Conservation (phyloP, 148 eudicot genomes). For the Rhododendron griersonianum region DNA sequence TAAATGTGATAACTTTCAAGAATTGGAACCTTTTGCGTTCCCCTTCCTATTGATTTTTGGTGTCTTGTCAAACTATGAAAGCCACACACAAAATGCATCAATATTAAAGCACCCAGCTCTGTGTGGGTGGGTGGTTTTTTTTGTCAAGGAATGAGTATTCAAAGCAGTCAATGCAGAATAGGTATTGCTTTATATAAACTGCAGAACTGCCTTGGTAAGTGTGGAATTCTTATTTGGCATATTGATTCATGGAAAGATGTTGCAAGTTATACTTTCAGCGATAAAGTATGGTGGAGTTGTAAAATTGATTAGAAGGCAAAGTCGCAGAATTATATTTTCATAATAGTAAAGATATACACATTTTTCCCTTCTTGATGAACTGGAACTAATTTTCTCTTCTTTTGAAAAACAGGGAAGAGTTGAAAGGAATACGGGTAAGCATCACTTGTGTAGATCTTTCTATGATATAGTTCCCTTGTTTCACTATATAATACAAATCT, state of each 20-base stretch:
- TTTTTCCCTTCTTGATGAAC: neutral
- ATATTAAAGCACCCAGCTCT: neutral
- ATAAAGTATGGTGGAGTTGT: neutral
- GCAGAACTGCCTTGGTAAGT: neutral
- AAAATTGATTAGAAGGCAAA: neutral
- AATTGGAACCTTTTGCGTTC: neutral
- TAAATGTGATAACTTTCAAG: neutral
- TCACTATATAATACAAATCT: neutral
- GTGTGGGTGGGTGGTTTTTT: neutral
- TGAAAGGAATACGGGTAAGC: constrained; percentile 64
- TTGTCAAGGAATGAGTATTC: neutral
- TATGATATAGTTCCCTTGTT: neutral
- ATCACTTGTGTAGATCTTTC: neutral
- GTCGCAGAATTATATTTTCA: neutral
- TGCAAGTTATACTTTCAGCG: neutral
- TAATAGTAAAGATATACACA: neutral
- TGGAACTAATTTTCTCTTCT: neutral
- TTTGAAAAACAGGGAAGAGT: constrained; percentile 54
- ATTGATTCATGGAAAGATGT: neutral
- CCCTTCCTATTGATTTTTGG: neutral
- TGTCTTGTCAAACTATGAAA: neutral
- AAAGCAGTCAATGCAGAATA: neutral
- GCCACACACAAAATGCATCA: neutral
- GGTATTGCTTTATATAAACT: neutral
- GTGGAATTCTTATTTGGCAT: neutral